phyloP scores from a whole-genome alignment of 768 basidiomycete species.

The Kwoniella sp. region DNA sequence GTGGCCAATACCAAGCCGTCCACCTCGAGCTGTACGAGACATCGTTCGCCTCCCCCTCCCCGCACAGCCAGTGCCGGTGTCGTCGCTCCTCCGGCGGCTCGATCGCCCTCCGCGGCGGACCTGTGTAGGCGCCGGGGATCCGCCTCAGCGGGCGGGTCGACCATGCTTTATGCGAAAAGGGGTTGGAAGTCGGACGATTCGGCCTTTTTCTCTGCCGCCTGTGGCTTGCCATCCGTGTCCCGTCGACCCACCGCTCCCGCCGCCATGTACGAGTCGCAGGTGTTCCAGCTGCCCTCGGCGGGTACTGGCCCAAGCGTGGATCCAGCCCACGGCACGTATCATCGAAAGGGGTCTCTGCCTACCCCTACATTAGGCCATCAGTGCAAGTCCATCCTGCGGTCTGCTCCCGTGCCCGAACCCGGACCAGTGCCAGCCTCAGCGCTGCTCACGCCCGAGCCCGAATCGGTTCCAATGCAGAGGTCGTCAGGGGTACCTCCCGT shows the following conservation, averaged over 20 bases:
- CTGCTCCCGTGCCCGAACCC: too few relatives aligned
- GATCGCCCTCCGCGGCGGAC: slow-evolving; percentile 12
- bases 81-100: slow-evolving; percentile 11
- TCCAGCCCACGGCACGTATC: neutral
- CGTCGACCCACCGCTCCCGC: slow-evolving; percentile 6
- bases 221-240: too few relatives aligned
- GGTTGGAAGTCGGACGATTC: slow-evolving; percentile 19
- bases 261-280: neutral
- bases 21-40: slow-evolving; percentile 10
- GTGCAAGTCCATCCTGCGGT: slow-evolving; percentile 6
- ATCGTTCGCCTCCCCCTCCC: slow-evolving; percentile 14
- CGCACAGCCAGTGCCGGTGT: neutral
- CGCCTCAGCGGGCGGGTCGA: neutral
- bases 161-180: neutral
- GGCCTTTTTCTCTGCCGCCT: slow-evolving; percentile 15
- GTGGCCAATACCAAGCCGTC: slow-evolving; percentile 11
- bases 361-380: slow-evolving; percentile 3
- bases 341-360: slow-evolving; percentile 6
- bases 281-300: slow-evolving; percentile 8
- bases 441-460: neutral
- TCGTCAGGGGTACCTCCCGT: slow-evolving; percentile 9
- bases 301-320: neutral
- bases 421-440: neutral
- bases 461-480: slow-evolving; percentile 8
- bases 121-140: slow-evolving; percentile 14